These are phyloP conservation scores for Tricholoma furcatifolium DNA, from an alignment of 768 basidiomycete species.

Conservation along the genomic window DNA sequence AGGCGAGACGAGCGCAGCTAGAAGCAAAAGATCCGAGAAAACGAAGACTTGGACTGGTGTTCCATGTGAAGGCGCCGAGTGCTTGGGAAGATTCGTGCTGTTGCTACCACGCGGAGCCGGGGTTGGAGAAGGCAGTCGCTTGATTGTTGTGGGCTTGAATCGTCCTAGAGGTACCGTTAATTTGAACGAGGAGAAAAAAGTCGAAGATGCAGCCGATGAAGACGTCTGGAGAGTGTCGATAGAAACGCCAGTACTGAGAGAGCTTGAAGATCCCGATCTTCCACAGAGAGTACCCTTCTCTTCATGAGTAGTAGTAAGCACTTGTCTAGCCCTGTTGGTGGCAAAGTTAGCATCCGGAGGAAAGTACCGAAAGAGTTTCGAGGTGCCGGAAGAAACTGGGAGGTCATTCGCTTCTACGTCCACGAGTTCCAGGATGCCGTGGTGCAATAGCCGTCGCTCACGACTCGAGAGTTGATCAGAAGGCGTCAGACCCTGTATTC, in stretches of 20 bases:
- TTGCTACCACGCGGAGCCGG: slow-evolving; percentile 7
- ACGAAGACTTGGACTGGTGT: slow-evolving; percentile 32
- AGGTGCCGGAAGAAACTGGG: slow-evolving; percentile 9
- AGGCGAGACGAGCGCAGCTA: slow-evolving; percentile 39
- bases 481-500: slow-evolving; percentile 59
- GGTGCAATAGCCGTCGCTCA: slow-evolving; percentile 72
- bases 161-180: slow-evolving; percentile 10
- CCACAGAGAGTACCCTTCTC: slow-evolving; percentile 38
- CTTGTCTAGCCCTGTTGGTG: slow-evolving; percentile 27
- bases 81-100: background rate
- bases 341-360: slow-evolving; percentile 10
- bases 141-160: slow-evolving; percentile 3
- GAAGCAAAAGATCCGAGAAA: slow-evolving; percentile 70
- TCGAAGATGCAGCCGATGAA: slow-evolving; percentile 11
- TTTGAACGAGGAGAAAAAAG: slow-evolving; percentile 17
- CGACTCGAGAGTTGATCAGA: slow-evolving; percentile 58
- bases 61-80: background rate
- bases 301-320: slow-evolving; percentile 43
- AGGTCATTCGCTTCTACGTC: slow-evolving; percentile 26
- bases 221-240: slow-evolving; percentile 17
- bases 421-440: slow-evolving; percentile 56
- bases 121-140: slow-evolving; percentile 9
- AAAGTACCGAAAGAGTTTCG: slow-evolving; percentile 8
- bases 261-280: slow-evolving; percentile 39
- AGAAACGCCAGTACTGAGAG: slow-evolving; percentile 22